Evolutionary conservation across 345 rosid species (phyloP).

Genomic region (Turnera subulata): DNA sequence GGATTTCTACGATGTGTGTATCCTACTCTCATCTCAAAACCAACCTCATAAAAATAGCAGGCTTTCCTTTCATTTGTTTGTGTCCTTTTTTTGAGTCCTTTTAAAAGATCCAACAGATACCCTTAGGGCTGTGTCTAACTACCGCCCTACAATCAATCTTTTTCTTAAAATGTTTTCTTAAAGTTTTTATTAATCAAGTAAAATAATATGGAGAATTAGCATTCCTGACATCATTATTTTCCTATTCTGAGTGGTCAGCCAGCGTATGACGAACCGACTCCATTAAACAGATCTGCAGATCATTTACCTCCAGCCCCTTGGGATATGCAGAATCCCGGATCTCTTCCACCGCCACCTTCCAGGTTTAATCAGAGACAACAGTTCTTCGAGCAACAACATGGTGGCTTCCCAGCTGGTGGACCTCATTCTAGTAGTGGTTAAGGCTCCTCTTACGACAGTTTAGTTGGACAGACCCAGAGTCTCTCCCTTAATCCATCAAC

Average conservation of each 20-base stretch:
- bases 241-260: conserved; percentile 40
- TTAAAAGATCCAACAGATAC: too few relatives aligned
- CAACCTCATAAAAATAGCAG: too few relatives aligned
- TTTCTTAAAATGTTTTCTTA: too few relatives aligned
- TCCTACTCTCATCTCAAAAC: too few relatives aligned
- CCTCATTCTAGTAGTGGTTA: conserved; percentile 47
- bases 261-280: conserved; percentile 47
- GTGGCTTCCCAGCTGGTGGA: conserved; percentile 11
- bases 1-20: too few relatives aligned
- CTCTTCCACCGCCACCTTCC: conserved; percentile 74
- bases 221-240: too few relatives aligned
- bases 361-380: conserved; percentile 71
- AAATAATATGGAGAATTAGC: too few relatives aligned
- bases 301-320: conserved; percentile 74
- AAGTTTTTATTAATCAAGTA: too few relatives aligned
- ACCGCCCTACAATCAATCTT: too few relatives aligned
- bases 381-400: conserved; percentile 41
- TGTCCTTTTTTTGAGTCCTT: too few relatives aligned
- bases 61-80: too few relatives aligned
- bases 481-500: conserved; percentile 56
- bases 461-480: conserved; percentile 57
- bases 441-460: conserved; percentile 49
- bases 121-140: too few relatives aligned
- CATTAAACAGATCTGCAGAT: conserved; percentile 44
- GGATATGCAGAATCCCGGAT: conserved; percentile 41